Base-by-base conservation (phyloP, 2,329 filamentous ascomycete genomes). In the Verticillium albo-atrum region DNA sequence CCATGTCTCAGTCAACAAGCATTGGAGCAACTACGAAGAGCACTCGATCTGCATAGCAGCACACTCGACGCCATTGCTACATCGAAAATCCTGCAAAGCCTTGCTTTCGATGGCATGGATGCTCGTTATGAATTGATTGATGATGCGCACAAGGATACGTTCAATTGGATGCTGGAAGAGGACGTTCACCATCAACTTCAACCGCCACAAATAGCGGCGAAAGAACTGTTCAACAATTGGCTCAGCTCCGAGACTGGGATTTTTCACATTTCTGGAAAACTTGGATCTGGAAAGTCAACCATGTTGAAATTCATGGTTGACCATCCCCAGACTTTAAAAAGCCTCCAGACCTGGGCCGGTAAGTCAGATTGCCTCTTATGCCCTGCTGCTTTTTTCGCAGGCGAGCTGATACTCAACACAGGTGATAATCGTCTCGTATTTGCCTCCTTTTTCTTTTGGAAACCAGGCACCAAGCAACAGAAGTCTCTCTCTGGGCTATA, bases 401-500 rank as follows among this genome's bases (percentile, higher is more conserved):
- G 12, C n/a, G n/a, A 23, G 3, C 37, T 47, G 25, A 47, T 23
- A 23, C n/a, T 23, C 1, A 10, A 20, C 2, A 7, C 37, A 47
- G 37, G 37, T 10, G 4, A 6, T 7, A 23, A n/a, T 14, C 6
- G n/a, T 4, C 57, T 68, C 7, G 58, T 68, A 2, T 23, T 62
- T 14, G 64, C 65, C 4, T 61, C 42, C n/a, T 71, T 67, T 59
- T 70, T 67, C 59, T 70, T 70, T 47, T 71, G 67, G 68, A 67
- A 63, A 17, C 60, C 59, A 2, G 68, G 66, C 3, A 60, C 55
- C 2, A 17, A 27, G 0, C 28, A 62, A 2, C 68, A 70, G 54
- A 65, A 60, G 47, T 65, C 61, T 0, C 51, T 65, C 6, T 9
- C 28, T 1, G 68, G 68, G 1, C 62, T 70, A 4, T 55, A 62